These are phyloP conservation scores for Hypoxylon sp. DNA, from an alignment of 2,329 filamentous ascomycete genomes.

Conservation along the genomic window DNA sequence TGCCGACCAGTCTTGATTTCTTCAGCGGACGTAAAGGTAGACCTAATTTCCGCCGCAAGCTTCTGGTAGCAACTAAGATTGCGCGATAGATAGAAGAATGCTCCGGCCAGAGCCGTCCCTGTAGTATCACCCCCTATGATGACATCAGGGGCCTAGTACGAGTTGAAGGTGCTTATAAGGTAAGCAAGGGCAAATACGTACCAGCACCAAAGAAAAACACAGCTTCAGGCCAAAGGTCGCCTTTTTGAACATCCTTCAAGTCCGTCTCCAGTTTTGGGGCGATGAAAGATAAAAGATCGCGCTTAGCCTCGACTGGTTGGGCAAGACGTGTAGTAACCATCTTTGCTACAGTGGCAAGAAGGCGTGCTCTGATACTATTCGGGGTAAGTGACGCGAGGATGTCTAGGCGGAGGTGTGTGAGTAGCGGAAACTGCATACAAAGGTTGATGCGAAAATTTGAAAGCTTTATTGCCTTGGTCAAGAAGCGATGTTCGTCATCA, in stretches of 20 bases:
- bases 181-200: background rate
- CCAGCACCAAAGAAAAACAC: conserved; percentile 8
- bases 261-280: conserved; percentile 1
- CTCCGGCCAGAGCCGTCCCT: background rate
- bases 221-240: conserved; percentile 2
- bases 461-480: conserved; percentile 4
- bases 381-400: conserved; percentile 2
- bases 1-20: background rate
- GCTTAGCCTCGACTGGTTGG: conserved; percentile 1
- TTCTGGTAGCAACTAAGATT: conserved; percentile 3
- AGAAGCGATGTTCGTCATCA: conserved; percentile 8
- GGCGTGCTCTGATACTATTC: background rate
- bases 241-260: background rate
- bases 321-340: conserved; percentile 4
- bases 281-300: conserved; percentile 5
- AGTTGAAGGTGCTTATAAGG: too few species aligned
- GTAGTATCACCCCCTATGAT: conserved; percentile 2
- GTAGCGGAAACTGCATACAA: background rate
- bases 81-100: conserved; percentile 7
- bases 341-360: background rate
- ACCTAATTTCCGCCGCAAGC: conserved; percentile 6
- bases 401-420: background rate
- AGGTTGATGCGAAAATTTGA: conserved; percentile 1
- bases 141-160: background rate
- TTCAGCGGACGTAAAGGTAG: background rate